Conservation (phyloP, 78 protist species). For the Anaeramoeba flamelloides region DNA sequence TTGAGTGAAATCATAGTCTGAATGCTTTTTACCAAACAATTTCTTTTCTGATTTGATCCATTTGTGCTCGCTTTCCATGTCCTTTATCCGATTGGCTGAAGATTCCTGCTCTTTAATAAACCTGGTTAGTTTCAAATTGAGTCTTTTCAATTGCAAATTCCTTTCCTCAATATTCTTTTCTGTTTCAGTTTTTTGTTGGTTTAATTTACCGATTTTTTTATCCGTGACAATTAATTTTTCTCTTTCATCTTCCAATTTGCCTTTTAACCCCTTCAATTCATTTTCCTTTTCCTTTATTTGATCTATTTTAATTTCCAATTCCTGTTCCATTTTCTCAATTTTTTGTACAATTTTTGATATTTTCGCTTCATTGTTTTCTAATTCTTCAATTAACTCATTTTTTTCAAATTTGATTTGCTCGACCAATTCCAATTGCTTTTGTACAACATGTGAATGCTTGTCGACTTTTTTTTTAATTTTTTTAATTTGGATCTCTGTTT, state of each 20-base stretch:
- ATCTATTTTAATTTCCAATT: too few species aligned
- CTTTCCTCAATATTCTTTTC: background rate
- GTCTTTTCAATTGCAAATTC: background rate
- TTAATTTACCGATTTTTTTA: background rate
- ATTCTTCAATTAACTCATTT: too few species aligned
- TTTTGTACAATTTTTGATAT: too few species aligned
- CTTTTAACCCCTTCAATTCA: background rate
- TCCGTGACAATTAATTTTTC: background rate
- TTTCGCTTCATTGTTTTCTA: too few species aligned
- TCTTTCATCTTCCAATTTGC: background rate
- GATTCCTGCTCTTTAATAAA: background rate
- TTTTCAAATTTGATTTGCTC: background rate
- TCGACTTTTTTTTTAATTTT: background rate
- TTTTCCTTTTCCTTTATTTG: background rate
- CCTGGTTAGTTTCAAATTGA: background rate
- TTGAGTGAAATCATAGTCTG: background rate
- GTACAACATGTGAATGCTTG: background rate
- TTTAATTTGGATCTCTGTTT: background rate
- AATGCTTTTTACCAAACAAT: background rate
- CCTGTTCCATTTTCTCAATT: too few species aligned
- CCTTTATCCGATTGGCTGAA: background rate
- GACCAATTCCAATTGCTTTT: background rate
- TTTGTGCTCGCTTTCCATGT: background rate
- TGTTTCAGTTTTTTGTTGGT: background rate
- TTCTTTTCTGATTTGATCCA: slow-evolving; percentile 5